Conservation (phyloP, 2,329 filamentous ascomycete genomes). For the Cladorrhinum sp. region DNA sequence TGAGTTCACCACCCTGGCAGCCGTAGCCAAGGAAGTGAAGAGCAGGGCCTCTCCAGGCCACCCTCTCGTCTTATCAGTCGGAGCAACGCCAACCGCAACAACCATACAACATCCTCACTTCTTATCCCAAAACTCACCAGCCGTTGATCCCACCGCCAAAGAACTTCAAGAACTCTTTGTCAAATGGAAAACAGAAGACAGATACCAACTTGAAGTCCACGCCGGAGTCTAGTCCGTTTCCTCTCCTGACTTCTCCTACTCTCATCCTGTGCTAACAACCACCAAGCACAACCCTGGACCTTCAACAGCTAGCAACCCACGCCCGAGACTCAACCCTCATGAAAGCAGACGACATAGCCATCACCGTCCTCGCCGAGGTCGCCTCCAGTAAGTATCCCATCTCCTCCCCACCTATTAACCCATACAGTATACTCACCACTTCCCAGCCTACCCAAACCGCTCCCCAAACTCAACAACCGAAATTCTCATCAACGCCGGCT, state of each 20-base stretch:
- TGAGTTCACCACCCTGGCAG: slow-evolving; percentile 56
- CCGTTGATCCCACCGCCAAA: slow-evolving; percentile 24
- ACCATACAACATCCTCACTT: slow-evolving; percentile 54
- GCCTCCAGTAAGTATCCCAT: slow-evolving; percentile 23
- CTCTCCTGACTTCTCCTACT: too few species aligned
- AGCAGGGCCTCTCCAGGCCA: slow-evolving; percentile 22
- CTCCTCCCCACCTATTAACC: not conserved
- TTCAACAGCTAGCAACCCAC: slow-evolving; percentile 75
- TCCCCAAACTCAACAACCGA: slow-evolving; percentile 51
- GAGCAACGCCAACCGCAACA: slow-evolving; percentile 72
- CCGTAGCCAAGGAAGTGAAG: slow-evolving; percentile 42
- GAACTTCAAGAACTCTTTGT: slow-evolving; percentile 34
- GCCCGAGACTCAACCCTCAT: slow-evolving; percentile 45
- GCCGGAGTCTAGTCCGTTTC: slow-evolving; percentile 28
- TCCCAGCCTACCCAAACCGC: slow-evolving; percentile 56
- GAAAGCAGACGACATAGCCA: slow-evolving; percentile 56
- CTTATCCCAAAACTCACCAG: slow-evolving; percentile 14
- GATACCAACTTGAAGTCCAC: slow-evolving; percentile 25
- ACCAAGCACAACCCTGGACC: slow-evolving; percentile 66
- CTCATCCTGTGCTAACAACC: slow-evolving; percentile 41
- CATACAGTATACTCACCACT: not conserved
- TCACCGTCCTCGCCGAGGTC: slow-evolving; percentile 70
- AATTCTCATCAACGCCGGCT: slow-evolving; percentile 66
- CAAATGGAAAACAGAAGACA: slow-evolving; percentile 32
- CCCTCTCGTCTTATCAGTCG: slow-evolving; percentile 60